phyloP scores from a whole-genome alignment of 257 asterid genomes.

The Forsythia viridissima region DNA sequence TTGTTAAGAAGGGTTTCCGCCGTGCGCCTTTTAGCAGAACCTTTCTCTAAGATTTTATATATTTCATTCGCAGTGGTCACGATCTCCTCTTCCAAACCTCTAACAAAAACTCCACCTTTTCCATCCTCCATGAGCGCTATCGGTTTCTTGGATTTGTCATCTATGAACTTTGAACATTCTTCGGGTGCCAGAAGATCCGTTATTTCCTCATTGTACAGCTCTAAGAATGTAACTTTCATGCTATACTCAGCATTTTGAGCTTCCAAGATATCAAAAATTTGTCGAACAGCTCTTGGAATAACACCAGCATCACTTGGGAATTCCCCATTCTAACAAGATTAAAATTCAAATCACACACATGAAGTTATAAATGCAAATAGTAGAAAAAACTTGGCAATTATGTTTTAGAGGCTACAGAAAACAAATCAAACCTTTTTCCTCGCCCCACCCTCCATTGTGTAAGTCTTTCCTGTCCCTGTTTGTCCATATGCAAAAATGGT shows the following conservation, averaged over 20 bases:
- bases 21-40: constrained; percentile 96
- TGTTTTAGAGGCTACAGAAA: background rate
- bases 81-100: constrained; percentile 98
- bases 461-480: constrained; percentile 98
- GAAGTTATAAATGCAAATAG: constrained; percentile 2
- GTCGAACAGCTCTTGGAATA: constrained; percentile 96
- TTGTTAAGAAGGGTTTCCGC: constrained; percentile 98
- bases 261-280: constrained; percentile 88
- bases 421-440: constrained; percentile 69
- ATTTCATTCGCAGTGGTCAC: constrained; percentile 94
- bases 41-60: constrained; percentile 86
- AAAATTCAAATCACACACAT: constrained; percentile 28
- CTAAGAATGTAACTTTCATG: constrained; percentile 92
- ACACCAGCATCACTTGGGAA: constrained; percentile 97
- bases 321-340: constrained; percentile 79
- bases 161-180: constrained; percentile 65
- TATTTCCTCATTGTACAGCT: constrained; percentile 94
- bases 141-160: constrained; percentile 93
- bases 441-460: constrained; percentile 99
- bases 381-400: constrained; percentile 7
- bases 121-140: constrained; percentile 99
- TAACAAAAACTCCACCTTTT: constrained; percentile 91
- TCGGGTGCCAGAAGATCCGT: constrained; percentile 94
- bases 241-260: constrained; percentile 91
- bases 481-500: constrained; percentile 99